Evolutionary conservation across 163 green algal species (phyloP).

Genomic region (Trebouxiophyceae sp.): DNA sequence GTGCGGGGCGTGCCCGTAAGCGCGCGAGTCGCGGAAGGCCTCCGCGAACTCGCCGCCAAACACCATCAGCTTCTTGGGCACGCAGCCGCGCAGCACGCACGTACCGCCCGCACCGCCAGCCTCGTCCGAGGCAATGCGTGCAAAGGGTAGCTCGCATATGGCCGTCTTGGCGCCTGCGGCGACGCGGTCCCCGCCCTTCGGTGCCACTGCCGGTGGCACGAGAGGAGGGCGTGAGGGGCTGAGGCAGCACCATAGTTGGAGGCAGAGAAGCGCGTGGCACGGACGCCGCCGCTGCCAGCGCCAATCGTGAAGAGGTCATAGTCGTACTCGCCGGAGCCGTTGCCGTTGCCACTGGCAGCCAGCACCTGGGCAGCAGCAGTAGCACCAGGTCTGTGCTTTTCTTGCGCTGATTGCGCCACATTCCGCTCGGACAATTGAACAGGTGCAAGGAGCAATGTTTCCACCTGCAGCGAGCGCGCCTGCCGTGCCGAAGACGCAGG

Average conservation of each 20-base stretch:
- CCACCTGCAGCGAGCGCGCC: neutral
- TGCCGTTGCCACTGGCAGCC: neutral
- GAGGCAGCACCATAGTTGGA: conserved; percentile 27
- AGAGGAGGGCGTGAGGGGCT: neutral
- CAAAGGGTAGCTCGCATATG: conserved; percentile 88
- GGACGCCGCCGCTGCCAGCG: conserved; percentile 80
- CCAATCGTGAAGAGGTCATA: conserved; percentile 92
- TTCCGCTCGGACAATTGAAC: too few relatives aligned
- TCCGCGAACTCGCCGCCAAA: conserved; percentile 73
- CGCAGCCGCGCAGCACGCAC: conserved; percentile 93
- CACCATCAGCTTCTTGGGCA: conserved; percentile 99
- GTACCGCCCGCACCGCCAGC: conserved; percentile 88
- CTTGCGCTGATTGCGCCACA: neutral
- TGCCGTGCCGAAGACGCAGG: neutral
- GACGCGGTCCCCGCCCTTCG: neutral
- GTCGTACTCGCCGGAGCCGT: conserved; percentile 48
- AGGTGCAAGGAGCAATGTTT: neutral
- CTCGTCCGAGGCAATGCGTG: conserved; percentile 65
- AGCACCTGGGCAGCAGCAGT: neutral
- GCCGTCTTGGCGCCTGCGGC: conserved; percentile 65
- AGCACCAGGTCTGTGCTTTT: neutral
- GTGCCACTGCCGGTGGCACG: too few relatives aligned
- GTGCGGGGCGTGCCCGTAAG: conserved; percentile 63
- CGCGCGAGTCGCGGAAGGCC: conserved; percentile 64
- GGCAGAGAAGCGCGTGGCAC: conserved; percentile 42